A percentile compares a stretch with the other conserved stretches of the same genome.
Evolutionary conservation across 1,284 basidiomycete species (phyloP).

Genomic region (Apiotrichum veenhuisii): DNA sequence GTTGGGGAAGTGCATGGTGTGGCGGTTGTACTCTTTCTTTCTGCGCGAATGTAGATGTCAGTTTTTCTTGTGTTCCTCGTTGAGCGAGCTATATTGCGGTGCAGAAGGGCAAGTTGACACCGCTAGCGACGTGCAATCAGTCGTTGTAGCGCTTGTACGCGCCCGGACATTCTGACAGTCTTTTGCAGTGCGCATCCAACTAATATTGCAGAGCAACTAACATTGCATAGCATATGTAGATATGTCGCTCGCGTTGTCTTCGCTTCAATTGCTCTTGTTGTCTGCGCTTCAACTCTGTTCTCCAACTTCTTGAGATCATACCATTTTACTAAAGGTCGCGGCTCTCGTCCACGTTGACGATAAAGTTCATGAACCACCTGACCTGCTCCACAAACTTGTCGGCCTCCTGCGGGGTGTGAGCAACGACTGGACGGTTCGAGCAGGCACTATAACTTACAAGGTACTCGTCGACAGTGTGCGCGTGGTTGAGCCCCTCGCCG

Average conservation of each 20-base stretch:
- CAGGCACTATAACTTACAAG: background rate
- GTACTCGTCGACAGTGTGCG: constrained; percentile 44
- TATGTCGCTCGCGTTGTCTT: background rate
- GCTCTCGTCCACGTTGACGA: constrained; percentile 42
- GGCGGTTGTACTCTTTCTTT: background rate
- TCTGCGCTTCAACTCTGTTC: too few relatives aligned
- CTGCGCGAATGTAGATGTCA: background rate
- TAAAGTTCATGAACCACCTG: constrained; percentile 43
- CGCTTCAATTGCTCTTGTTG: too few relatives aligned
- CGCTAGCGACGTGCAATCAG: too few relatives aligned
- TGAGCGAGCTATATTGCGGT: too few relatives aligned
- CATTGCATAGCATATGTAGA: too few relatives aligned
- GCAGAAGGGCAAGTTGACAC: too few relatives aligned
- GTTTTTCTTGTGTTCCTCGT: background rate
- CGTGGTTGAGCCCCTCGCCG: constrained; percentile 16
- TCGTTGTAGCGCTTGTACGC: too few relatives aligned
- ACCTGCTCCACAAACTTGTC: constrained; percentile 39
- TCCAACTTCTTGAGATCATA: too few relatives aligned
- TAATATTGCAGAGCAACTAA: too few relatives aligned
- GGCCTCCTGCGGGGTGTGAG: constrained; percentile 19
- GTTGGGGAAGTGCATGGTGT: background rate
- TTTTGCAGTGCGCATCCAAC: too few relatives aligned
- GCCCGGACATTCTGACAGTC: too few relatives aligned
- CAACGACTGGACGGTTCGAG: background rate
- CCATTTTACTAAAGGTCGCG: constrained; percentile 21